Conservation (phyloP, 345 rosid genomes). For the Citrus hindsii region DNA sequence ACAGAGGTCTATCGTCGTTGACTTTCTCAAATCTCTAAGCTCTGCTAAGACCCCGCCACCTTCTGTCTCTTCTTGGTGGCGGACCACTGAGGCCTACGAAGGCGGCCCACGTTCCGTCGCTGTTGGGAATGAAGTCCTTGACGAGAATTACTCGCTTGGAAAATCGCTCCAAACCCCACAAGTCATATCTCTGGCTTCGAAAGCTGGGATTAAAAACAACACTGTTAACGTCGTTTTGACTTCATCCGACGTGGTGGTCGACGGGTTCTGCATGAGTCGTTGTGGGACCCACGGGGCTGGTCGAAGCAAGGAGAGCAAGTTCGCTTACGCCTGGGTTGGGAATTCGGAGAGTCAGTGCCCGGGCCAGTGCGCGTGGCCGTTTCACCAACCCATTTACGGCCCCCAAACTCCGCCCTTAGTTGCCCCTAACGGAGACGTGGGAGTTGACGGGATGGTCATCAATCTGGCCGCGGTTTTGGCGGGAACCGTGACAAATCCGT, state of each 20-base stretch:
- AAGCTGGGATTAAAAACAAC: slow-evolving; percentile 39
- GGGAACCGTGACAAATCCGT: slow-evolving; percentile 86
- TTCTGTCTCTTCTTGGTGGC: slow-evolving; percentile 82
- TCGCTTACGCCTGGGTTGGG: slow-evolving; percentile 82
- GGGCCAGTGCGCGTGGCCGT: slow-evolving; percentile 93
- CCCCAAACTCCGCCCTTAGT: slow-evolving; percentile 69
- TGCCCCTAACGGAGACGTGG: slow-evolving; percentile 81
- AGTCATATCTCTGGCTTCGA: slow-evolving; percentile 50
- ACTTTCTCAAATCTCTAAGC: slow-evolving; percentile 56
- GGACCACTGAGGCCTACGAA: slow-evolving; percentile 58
- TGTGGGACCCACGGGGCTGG: slow-evolving; percentile 68
- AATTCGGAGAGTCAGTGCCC: slow-evolving; percentile 85
- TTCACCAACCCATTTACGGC: slow-evolving; percentile 84
- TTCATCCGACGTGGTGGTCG: slow-evolving; percentile 49
- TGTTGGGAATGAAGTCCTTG: slow-evolving; percentile 47
- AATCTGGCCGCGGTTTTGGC: slow-evolving; percentile 72
- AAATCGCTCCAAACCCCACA: slow-evolving; percentile 54
- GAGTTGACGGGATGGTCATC: slow-evolving; percentile 80
- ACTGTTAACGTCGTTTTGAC: slow-evolving; percentile 61
- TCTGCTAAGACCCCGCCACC: slow-evolving; percentile 49
- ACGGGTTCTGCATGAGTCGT: slow-evolving; percentile 49
- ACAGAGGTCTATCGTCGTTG: slow-evolving; percentile 56
- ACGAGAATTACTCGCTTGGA: slow-evolving; percentile 60
- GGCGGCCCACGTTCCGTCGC: slow-evolving; percentile 33
- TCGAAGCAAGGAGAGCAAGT: slow-evolving; percentile 26